Conservation (phyloP, 2,329 filamentous ascomycete genomes). For the Coniochaeta sp. region DNA sequence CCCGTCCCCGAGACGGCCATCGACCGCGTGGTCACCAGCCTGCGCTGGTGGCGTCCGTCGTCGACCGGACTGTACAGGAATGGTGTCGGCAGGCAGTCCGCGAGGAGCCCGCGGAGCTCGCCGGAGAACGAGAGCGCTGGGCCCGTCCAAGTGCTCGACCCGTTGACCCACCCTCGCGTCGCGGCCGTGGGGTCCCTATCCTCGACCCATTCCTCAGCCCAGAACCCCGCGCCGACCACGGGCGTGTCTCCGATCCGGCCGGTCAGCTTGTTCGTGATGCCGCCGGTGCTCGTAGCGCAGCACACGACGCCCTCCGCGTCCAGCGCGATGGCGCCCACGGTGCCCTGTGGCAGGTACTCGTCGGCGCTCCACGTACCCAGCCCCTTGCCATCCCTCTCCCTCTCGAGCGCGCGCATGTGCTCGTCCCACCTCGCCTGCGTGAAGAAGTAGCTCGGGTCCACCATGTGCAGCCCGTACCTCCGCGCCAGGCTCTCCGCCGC, state of each 20-base stretch:
- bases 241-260: constrained; percentile 84
- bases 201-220: constrained; percentile 77
- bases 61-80: constrained; percentile 27
- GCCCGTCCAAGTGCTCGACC: constrained; percentile 10
- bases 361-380: constrained; percentile 48
- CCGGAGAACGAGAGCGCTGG: constrained; percentile 31
- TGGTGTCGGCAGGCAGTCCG: constrained; percentile 53
- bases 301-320: constrained; percentile 71
- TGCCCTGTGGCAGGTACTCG: constrained; percentile 74
- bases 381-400: constrained; percentile 33
- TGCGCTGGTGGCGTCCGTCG: neutral
- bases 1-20: constrained; percentile 70
- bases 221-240: constrained; percentile 76
- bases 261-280: constrained; percentile 81
- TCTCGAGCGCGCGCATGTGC: constrained; percentile 46
- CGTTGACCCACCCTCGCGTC: neutral
- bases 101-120: constrained; percentile 40
- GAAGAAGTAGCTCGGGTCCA: constrained; percentile 68
- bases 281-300: constrained; percentile 61
- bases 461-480: constrained; percentile 63
- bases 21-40: constrained; percentile 29
- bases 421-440: constrained; percentile 68
- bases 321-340: constrained; percentile 74
- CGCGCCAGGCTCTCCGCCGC: constrained; percentile 63
- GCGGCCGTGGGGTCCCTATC: constrained; percentile 26